Evolutionary conservation across 2,329 filamentous ascomycete genomes (phyloP).

Genomic region (Fusarium caatingaense): DNA sequence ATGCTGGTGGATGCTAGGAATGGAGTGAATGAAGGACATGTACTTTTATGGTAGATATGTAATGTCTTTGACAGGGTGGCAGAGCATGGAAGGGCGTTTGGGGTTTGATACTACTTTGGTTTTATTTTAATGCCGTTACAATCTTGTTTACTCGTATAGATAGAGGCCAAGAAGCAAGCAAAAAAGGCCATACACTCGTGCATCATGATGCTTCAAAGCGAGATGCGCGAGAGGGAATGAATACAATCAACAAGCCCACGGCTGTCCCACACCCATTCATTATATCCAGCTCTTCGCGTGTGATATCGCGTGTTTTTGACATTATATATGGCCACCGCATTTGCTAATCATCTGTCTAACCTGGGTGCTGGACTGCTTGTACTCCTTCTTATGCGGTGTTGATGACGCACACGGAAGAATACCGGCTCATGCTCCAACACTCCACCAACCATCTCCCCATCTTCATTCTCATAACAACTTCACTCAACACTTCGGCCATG

Average conservation of each 20-base stretch:
- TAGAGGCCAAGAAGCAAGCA: slow-evolving; percentile 40
- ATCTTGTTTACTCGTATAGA: slow-evolving; percentile 42
- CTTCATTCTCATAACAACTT: slow-evolving; percentile 19
- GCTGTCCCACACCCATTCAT: slow-evolving; percentile 30
- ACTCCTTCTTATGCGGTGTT: slow-evolving; percentile 3
- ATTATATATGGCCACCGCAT: not conserved
- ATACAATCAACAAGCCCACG: slow-evolving; percentile 39
- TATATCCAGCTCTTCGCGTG: not conserved
- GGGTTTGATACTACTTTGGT: slow-evolving; percentile 29
- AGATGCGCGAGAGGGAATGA: slow-evolving; percentile 34
- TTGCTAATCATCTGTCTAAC: not conserved
- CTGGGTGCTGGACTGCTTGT: not conserved
- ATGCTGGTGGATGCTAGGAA: slow-evolving; percentile 15
- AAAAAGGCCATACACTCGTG: slow-evolving; percentile 31
- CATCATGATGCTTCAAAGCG: slow-evolving; percentile 40
- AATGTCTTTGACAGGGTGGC: slow-evolving; percentile 45
- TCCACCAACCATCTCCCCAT: slow-evolving; percentile 38
- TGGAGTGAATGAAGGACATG: slow-evolving; percentile 44
- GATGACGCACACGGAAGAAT: slow-evolving; percentile 38
- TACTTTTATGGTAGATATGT: slow-evolving; percentile 46
- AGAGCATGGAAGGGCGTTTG: slow-evolving; percentile 48
- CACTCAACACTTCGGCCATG: slow-evolving; percentile 38
- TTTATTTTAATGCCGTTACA: slow-evolving; percentile 16
- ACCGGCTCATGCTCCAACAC: slow-evolving; percentile 35
- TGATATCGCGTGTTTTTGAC: not conserved